Base-by-base conservation (phyloP, 2,329 filamentous ascomycete species). In the Ophiostoma tasmaniense region DNA sequence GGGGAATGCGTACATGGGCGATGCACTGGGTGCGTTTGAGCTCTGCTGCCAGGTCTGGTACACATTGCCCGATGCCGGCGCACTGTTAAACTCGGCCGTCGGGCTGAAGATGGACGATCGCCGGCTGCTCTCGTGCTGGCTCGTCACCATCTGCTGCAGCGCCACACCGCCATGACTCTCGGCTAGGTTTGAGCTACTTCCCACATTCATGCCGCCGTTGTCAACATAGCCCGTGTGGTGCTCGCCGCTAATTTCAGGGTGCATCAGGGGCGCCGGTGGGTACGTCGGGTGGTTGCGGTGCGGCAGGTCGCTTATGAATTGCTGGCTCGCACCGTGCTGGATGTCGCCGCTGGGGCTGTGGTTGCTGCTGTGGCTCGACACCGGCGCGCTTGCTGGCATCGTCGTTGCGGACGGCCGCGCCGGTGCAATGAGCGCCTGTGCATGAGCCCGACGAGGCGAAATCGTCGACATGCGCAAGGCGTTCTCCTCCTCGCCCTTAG, bases 1-100 rank as follows among this genome's bases (percentile, higher is more conserved):
- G 28, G 79, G 77, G 67, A 82, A 84, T 0, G 81, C 74, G 71
- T 85, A 85, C 71, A 85, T 75, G 0, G 81, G 72, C 0, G 81
- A 75, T 2, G 78, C 78, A 45, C 75, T 79, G 0, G 82, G 76
- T 0, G 80, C 77, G 0, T 79, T 77, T 2, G 82, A 81, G 17
- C 75, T 75, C 28, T 80, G 76, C 71, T 81, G 81, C 83, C 82
- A 85, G 11, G 77, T 74, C 7, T 76, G 71, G 73, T 84, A 84
- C 64, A 84, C 74, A 20, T 75, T 74, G 13, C 77, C 75, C 20
- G 75, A 37, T 0, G 37, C 74, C 7, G 79, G 75, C 3, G 81
- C 76, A 45, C 76, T 79, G 30, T 76, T 73, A 62, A 83, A 85
- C n/a, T 85, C 83, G 37, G 80, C 77, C 0, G 77, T 74, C 0